phyloP scores from a whole-genome alignment of 345 rosid species.

The Salix koriyanagi region DNA sequence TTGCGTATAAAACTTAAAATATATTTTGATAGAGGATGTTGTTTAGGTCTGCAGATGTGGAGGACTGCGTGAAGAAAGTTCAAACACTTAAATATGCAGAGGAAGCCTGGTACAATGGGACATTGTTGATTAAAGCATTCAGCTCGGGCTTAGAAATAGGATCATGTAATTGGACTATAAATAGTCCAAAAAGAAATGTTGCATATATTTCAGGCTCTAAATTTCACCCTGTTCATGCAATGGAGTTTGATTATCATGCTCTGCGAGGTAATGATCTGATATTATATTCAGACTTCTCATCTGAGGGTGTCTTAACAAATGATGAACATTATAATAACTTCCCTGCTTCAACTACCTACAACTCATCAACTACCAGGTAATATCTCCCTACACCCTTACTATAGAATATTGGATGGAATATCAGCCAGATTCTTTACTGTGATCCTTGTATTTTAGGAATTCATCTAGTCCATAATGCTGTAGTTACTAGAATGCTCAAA shows the following conservation, averaged over 20 bases:
- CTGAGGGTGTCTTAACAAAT: slow-evolving; percentile 31
- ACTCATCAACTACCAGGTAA: slow-evolving; percentile 48
- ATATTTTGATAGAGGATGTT: slow-evolving; percentile 9
- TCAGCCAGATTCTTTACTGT: neutral
- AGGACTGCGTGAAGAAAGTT: slow-evolving; percentile 59
- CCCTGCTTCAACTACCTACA: slow-evolving; percentile 12
- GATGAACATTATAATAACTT: slow-evolving; percentile 22
- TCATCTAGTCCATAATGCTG: neutral
- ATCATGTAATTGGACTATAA: slow-evolving; percentile 77
- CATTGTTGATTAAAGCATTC: slow-evolving; percentile 53
- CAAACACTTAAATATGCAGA: slow-evolving; percentile 63
- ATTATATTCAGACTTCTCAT: slow-evolving; percentile 58
- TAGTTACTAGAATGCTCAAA: slow-evolving; percentile 6
- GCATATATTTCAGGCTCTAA: slow-evolving; percentile 56
- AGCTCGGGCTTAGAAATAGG: slow-evolving; percentile 91
- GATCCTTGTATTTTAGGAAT: neutral
- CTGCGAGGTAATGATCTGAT: slow-evolving; percentile 52
- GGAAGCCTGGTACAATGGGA: slow-evolving; percentile 76
- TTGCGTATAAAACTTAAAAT: neutral
- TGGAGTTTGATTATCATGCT: slow-evolving; percentile 48
- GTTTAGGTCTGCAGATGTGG: slow-evolving; percentile 62
- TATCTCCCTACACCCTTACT: neutral
- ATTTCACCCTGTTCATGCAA: slow-evolving; percentile 54
- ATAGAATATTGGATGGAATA: neutral
- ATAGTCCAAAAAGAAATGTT: slow-evolving; percentile 46